Evolutionary conservation across 2,329 filamentous ascomycete genomes (phyloP).

Genomic region (Fusarium pininemorale): DNA sequence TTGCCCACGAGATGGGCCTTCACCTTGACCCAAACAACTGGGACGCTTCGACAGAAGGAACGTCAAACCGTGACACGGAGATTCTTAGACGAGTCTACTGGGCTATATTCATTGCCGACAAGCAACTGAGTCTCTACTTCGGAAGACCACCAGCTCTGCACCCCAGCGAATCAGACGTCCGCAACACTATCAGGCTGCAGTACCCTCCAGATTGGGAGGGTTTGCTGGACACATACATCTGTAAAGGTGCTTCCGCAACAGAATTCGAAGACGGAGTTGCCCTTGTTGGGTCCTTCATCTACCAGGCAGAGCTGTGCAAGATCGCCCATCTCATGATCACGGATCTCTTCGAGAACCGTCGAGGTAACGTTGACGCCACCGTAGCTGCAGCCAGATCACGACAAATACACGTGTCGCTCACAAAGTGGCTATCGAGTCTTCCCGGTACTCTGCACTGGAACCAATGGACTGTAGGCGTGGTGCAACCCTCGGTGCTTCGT

Average conservation of each 20-base stretch:
- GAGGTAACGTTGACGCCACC: slow-evolving; percentile 51
- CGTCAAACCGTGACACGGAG: slow-evolving; percentile 52
- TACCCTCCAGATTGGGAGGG: slow-evolving; percentile 60
- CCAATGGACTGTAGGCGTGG: slow-evolving; percentile 58
- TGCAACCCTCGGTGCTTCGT: slow-evolving; percentile 57
- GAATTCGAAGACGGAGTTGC: slow-evolving; percentile 58
- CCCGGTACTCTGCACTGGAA: slow-evolving; percentile 61
- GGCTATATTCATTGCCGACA: slow-evolving; percentile 60
- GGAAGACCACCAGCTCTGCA: slow-evolving; percentile 60
- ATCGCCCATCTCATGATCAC: slow-evolving; percentile 61
- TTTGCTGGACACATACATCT: slow-evolving; percentile 58
- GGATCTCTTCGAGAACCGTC: slow-evolving; percentile 60
- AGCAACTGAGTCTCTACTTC: slow-evolving; percentile 62
- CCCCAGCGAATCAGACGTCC: slow-evolving; percentile 59
- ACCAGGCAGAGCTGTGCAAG: slow-evolving; percentile 59
- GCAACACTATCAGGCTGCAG: slow-evolving; percentile 58
- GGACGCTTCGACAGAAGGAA: slow-evolving; percentile 50
- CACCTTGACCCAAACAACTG: slow-evolving; percentile 62
- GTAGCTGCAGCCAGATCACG: slow-evolving; percentile 54
- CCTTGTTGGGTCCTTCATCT: slow-evolving; percentile 56
- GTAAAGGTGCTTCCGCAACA: slow-evolving; percentile 53
- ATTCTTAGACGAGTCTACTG: slow-evolving; percentile 60
- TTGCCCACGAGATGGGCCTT: slow-evolving; percentile 62
- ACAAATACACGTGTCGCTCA: slow-evolving; percentile 57
- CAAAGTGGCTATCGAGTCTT: slow-evolving; percentile 57